Evolutionary conservation across 768 basidiomycete genomes (phyloP), one percentile per base, ranked within the genome.

Genomic region (Naematelia aurantialba): DNA sequence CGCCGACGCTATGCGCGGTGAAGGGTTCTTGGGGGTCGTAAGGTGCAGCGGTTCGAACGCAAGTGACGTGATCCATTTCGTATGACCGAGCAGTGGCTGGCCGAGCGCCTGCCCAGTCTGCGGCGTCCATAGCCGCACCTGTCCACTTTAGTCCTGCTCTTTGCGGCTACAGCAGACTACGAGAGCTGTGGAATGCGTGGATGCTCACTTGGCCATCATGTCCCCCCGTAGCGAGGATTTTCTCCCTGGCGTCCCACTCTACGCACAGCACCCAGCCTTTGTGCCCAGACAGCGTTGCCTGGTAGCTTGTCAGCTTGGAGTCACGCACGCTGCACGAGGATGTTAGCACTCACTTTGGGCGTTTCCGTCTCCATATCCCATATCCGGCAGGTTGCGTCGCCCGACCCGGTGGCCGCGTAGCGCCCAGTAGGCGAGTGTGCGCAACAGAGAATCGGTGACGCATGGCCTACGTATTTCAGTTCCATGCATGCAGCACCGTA

Each of bases 1-100:
- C 1, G 92, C 89, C 0, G 93, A 93, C 1, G 94, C 94, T 1
- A 97, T 80, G 12, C 94, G 87, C 13, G 92, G 92, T 0, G 84
- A 79, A 17, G 82, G 75, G 0, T 88, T 78, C 4, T 52, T 61
- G 22, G 55, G n/a, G 14, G 51, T 79, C 85, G 65, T 67, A 87
- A 96, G 80, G 76, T 97, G 94, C 48, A 92, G 85, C 4, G 96
- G 94, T 74, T 98, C 96, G 91, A 93, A 98, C 34, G 91, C 83
- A 22, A 99, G 82, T 14, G 89, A 89, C 2, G 88, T 98, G 59
- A 98, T 86, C 91, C 93, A 97, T 80, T 98, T 97, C 26, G 89
- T 82, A 71, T 99, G 96, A 0, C 96, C 94, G 69, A 86, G 89
- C 65, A 98, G 79, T 0, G 89, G 89, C 55, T 92, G 89, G 5